Conservation (phyloP, 257 asterid genomes). For the Phtheirospermum japonicum region DNA sequence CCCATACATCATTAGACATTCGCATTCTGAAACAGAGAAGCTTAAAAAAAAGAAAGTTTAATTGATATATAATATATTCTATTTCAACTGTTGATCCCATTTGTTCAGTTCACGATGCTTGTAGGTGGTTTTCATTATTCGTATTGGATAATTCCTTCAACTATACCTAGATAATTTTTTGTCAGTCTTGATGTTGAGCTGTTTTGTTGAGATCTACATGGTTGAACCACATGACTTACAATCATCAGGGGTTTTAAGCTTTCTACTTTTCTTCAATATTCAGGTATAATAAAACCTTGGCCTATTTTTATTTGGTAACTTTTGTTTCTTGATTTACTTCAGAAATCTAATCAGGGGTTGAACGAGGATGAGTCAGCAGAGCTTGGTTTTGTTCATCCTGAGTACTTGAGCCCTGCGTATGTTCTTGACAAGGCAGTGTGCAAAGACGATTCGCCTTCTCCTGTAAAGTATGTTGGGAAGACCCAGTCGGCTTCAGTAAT, state of each 20-base stretch:
- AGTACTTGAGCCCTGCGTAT: too few relatives aligned
- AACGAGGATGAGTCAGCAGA: too few relatives aligned
- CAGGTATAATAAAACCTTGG: too few relatives aligned
- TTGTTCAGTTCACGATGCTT: not conserved
- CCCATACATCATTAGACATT: not conserved
- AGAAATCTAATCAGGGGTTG: too few relatives aligned
- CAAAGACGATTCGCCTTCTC: too few relatives aligned
- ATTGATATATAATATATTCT: not conserved
- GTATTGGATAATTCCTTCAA: conserved; percentile 1
- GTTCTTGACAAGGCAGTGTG: too few relatives aligned
- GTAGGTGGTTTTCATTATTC: not conserved
- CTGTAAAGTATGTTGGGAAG: too few relatives aligned
- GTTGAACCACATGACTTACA: conserved; percentile 12
- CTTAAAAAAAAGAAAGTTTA: too few relatives aligned
- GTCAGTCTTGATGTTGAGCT: not conserved
- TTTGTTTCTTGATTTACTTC: too few relatives aligned
- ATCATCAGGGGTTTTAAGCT: conserved; percentile 16
- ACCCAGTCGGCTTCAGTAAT: too few relatives aligned
- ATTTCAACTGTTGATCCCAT: not conserved
- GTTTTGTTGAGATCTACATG: conserved; percentile 19
- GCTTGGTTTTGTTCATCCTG: too few relatives aligned
- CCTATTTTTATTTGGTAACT: too few relatives aligned
- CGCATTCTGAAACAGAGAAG: not conserved
- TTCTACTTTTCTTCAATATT: conserved; percentile 7
- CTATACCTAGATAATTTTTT: not conserved